phyloP scores from a whole-genome alignment of 2,329 filamentous ascomycete species.

The Penicillium sp. region DNA sequence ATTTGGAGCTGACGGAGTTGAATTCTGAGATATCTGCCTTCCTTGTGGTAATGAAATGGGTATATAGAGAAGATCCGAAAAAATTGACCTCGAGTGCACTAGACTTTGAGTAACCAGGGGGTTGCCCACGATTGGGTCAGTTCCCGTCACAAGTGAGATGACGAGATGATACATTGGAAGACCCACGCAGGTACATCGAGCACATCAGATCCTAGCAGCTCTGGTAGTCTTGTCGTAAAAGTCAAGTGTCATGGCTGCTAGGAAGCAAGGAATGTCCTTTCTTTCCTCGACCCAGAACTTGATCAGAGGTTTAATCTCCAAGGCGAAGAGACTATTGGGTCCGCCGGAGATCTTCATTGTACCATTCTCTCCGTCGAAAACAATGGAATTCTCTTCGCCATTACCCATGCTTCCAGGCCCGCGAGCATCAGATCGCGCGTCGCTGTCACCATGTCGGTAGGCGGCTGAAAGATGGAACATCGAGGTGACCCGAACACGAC shows the following conservation, averaged over 20 bases:
- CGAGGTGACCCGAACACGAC: slow-evolving; percentile 84
- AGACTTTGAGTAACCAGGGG: no score
- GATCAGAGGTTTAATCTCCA: slow-evolving; percentile 77
- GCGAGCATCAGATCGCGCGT: slow-evolving; percentile 55
- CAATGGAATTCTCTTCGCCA: slow-evolving; percentile 53
- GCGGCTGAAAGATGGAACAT: slow-evolving; percentile 67
- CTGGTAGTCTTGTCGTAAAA: slow-evolving; percentile 66
- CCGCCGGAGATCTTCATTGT: slow-evolving; percentile 98
- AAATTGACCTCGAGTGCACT: no score
- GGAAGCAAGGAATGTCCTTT: slow-evolving; percentile 87
- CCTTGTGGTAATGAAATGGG: no score
- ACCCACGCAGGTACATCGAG: not conserved
- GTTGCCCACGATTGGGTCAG: no score
- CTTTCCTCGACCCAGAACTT: slow-evolving; percentile 94
- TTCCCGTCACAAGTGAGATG: no score
- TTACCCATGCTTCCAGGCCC: slow-evolving; percentile 41
- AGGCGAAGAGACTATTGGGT: slow-evolving; percentile 76
- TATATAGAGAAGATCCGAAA: no score
- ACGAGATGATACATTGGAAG: no score
- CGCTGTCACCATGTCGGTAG: slow-evolving; percentile 37
- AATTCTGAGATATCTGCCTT: no score
- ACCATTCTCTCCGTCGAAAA: slow-evolving; percentile 88
- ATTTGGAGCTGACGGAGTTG: no score
- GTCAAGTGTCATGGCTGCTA: slow-evolving; percentile 85
- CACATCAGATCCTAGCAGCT: slow-evolving; percentile 29